phyloP scores from a whole-genome alignment of 371 early-diverging fungal species.

The Haplosporangium sp. region DNA sequence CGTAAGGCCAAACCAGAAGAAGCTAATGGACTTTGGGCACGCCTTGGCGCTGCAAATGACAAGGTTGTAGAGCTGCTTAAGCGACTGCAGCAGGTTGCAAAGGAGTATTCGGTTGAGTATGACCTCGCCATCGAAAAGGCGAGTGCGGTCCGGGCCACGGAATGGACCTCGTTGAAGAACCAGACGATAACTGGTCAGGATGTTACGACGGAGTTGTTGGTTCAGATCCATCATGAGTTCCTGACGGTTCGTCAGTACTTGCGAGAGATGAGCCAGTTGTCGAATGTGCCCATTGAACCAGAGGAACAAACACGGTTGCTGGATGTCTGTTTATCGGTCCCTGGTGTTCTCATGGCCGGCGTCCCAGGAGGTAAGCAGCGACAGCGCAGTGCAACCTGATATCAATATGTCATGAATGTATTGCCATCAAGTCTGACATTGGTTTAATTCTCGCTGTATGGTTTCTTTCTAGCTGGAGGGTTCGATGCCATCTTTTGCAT shows the following conservation, averaged over 20 bases:
- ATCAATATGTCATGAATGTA: background rate
- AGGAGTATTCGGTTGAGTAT: constrained; percentile 11
- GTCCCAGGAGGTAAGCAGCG: constrained; percentile 87
- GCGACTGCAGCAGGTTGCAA: constrained; percentile 26
- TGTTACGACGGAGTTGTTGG: constrained; percentile 16
- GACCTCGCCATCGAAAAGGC: constrained; percentile 29
- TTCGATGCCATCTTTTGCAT: constrained; percentile 96
- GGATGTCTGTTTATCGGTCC: constrained; percentile 77
- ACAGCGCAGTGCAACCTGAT: background rate
- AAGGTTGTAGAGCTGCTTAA: constrained; percentile 37
- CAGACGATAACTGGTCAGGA: constrained; percentile 12
- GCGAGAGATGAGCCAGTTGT: constrained; percentile 76
- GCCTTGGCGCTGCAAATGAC: constrained; percentile 35
- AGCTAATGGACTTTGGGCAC: constrained; percentile 52
- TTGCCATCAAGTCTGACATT: background rate
- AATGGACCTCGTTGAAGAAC: constrained; percentile 23
- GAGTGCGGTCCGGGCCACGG: constrained; percentile 11
- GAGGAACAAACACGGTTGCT: constrained; percentile 84
- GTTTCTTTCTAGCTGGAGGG: constrained; percentile 83
- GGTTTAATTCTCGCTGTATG: constrained; percentile 3
- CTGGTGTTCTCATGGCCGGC: constrained; percentile 90
- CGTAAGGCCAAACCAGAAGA: constrained; percentile 72
- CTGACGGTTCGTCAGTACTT: constrained; percentile 57
- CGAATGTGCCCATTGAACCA: constrained; percentile 93
- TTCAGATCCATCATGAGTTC: constrained; percentile 35